phyloP scores from a whole-genome alignment of 2,329 filamentous ascomycete genomes.

The Bipolaris bicolor region DNA sequence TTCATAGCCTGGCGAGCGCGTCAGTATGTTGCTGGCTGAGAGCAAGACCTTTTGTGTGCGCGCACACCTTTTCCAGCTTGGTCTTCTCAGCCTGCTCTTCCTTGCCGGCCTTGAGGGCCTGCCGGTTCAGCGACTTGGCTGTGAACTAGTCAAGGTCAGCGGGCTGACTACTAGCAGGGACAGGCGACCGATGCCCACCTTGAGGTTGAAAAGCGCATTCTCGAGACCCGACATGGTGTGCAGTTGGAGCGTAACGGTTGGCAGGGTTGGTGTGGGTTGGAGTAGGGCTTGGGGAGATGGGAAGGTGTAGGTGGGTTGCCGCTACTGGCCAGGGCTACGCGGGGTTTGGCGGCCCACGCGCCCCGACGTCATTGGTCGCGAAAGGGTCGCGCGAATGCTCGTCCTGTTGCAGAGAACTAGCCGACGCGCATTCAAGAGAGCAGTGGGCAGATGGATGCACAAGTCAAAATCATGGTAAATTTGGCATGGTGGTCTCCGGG shows the following conservation, averaged over 20 bases:
- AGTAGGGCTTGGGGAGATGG: constrained; percentile 21
- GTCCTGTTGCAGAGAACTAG: not conserved
- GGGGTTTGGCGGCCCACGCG: constrained; percentile 36
- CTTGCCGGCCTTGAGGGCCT: constrained; percentile 66
- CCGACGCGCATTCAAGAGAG: constrained; percentile 12
- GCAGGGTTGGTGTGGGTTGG: constrained; percentile 14
- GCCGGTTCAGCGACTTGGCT: constrained; percentile 66
- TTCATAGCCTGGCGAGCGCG: constrained; percentile 60
- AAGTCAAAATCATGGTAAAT: not conserved
- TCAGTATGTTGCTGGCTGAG: not conserved
- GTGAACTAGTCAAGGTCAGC: constrained; percentile 59
- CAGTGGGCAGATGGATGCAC: not conserved
- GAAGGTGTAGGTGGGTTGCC: constrained; percentile 27
- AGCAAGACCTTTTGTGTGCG: not conserved
- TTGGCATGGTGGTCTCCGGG: not conserved
- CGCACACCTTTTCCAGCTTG: constrained; percentile 66
- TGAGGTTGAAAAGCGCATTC: constrained; percentile 67
- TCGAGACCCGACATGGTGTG: constrained; percentile 64
- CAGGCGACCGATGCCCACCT: constrained; percentile 50
- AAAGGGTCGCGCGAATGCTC: constrained; percentile 1
- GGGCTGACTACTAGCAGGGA: constrained; percentile 2
- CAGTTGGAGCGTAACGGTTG: constrained; percentile 9
- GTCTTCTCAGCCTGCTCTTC: constrained; percentile 66
- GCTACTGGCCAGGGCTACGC: constrained; percentile 33
- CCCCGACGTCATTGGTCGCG: constrained; percentile 23